Percentiles rank a stretch among this genome's conserved stretches.
Evolutionary conservation across 2,329 filamentous ascomycete genomes (phyloP).

Genomic region (Metarhizium album): DNA sequence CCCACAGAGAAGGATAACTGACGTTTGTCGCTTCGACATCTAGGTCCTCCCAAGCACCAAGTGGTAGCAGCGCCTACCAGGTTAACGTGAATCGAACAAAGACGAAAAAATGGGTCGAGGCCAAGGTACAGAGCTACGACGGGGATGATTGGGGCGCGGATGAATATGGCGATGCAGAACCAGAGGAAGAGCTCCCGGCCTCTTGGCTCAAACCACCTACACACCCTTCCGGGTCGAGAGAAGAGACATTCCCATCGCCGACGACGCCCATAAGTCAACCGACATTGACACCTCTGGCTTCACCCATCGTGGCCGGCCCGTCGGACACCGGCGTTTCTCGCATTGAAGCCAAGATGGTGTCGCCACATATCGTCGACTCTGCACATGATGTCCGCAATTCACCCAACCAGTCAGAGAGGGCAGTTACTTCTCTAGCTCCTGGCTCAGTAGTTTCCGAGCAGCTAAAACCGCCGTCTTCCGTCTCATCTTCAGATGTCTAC

Average conservation of each 20-base stretch:
- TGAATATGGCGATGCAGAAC: slow-evolving; percentile 49
- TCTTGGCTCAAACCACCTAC: background rate
- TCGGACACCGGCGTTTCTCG: background rate
- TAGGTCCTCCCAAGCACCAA: slow-evolving; percentile 22
- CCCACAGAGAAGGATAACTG: slow-evolving; percentile 5
- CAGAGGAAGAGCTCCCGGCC: slow-evolving; percentile 20
- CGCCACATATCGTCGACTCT: background rate
- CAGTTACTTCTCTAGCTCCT: background rate
- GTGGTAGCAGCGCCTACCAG: slow-evolving; percentile 45
- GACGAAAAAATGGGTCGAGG: slow-evolving; percentile 91
- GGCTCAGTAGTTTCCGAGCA: background rate
- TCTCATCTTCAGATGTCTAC: slow-evolving; percentile 68
- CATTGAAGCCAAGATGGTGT: background rate
- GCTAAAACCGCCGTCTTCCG: slow-evolving; percentile 38
- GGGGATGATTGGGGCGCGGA: slow-evolving; percentile 87
- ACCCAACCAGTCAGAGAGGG: background rate
- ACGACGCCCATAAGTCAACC: background rate
- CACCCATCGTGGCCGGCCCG: background rate
- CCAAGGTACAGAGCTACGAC: slow-evolving; percentile 76
- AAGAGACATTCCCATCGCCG: slow-evolving; percentile 7
- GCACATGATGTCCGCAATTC: background rate
- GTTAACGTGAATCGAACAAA: slow-evolving; percentile 81
- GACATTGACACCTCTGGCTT: background rate
- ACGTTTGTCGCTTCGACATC: slow-evolving; percentile 1
- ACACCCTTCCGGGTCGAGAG: background rate